phyloP scores from a whole-genome alignment of 306 rosid genomes.

The Rubus idaeus region DNA sequence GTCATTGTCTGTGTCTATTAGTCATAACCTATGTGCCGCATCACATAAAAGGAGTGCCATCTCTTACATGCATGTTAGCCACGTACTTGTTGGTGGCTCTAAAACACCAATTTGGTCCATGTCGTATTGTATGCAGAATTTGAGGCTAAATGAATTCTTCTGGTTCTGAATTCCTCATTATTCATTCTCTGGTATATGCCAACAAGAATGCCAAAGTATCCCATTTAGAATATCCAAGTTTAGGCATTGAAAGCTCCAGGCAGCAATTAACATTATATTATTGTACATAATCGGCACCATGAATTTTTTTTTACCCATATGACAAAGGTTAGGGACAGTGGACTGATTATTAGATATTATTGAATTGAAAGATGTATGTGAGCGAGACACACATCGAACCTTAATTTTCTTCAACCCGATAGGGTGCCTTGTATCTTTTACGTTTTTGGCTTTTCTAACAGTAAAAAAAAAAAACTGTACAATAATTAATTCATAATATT shows the following conservation, averaged over 20 bases:
- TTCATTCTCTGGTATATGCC: background rate
- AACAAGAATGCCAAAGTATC: background rate
- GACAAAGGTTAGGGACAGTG: background rate
- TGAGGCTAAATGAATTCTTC: background rate
- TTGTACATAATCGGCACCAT: background rate
- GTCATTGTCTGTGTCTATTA: background rate
- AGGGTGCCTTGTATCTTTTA: too few relatives aligned
- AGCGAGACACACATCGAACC: too few relatives aligned
- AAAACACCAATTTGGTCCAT: background rate
- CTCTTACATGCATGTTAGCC: background rate
- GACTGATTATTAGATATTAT: too few relatives aligned
- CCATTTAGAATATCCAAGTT: background rate
- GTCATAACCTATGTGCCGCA: background rate
- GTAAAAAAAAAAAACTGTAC: too few relatives aligned
- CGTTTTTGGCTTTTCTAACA: too few relatives aligned
- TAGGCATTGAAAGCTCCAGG: background rate
- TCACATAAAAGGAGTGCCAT: background rate
- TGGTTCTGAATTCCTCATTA: background rate
- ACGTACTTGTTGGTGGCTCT: background rate
- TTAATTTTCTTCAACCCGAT: too few relatives aligned
- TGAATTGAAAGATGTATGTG: too few relatives aligned
- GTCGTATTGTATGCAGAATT: background rate
- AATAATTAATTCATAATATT: too few relatives aligned
- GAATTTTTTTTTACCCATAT: background rate
- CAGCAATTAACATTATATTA: background rate